phyloP scores from a whole-genome alignment of 2,329 filamentous ascomycete genomes.

The Fusarium albidum region DNA sequence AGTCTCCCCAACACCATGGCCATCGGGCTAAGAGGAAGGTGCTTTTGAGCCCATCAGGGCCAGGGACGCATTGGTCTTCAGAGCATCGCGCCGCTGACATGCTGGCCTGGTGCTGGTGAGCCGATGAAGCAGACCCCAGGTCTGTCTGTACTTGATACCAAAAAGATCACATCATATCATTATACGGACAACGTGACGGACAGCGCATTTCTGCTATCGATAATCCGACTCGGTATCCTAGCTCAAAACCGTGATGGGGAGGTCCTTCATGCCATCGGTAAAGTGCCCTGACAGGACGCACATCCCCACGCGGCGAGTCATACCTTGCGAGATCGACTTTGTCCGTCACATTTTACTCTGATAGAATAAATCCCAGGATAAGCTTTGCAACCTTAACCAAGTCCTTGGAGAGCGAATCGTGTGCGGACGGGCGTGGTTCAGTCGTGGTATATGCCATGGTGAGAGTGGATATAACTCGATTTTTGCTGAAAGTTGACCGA shows the following conservation, averaged over 20 bases:
- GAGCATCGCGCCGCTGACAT: slow-evolving; percentile 1
- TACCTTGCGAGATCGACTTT: too few species aligned
- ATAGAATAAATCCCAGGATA: too few species aligned
- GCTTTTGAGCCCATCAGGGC: background rate
- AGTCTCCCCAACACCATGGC: slow-evolving; percentile 10
- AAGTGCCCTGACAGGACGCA: too few species aligned
- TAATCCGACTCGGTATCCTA: background rate
- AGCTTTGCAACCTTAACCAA: too few species aligned
- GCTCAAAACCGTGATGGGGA: background rate
- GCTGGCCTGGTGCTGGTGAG: background rate
- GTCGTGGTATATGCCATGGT: too few species aligned
- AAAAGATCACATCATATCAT: background rate
- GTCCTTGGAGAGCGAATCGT: too few species aligned
- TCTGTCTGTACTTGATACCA: background rate
- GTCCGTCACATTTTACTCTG: too few species aligned
- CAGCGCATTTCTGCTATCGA: background rate
- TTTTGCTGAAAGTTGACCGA: too few species aligned
- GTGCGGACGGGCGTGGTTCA: too few species aligned
- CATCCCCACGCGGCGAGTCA: too few species aligned
- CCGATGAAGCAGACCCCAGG: background rate
- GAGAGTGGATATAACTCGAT: too few species aligned
- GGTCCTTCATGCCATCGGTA: background rate
- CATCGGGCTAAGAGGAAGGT: background rate
- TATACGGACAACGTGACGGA: background rate
- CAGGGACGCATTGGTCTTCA: background rate